Conservation (phyloP, 208 protist species). For the Novymonas esmeraldas region DNA sequence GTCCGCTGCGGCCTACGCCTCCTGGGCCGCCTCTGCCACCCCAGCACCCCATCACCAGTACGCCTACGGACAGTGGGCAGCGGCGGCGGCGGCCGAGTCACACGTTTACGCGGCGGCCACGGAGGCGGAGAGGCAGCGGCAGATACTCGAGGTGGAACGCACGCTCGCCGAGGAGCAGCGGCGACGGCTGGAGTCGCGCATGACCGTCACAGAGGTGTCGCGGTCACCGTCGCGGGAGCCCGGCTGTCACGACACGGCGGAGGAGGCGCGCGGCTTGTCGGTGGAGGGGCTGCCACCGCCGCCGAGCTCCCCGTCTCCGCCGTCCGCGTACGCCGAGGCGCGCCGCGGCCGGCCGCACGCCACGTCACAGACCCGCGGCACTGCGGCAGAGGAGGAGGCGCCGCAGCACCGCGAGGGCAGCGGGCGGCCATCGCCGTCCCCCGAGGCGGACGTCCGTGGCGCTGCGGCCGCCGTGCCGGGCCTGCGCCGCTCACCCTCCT, state of each 20-base stretch:
- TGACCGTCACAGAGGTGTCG: constrained; percentile 1
- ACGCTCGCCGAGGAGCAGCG: constrained; percentile 31
- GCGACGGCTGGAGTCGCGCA: constrained; percentile 21
- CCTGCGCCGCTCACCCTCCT: too few species aligned
- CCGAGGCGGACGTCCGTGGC: too few species aligned
- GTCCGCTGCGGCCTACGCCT: constrained; percentile 3
- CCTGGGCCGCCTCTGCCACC: background rate
- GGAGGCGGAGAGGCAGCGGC: constrained; percentile 27
- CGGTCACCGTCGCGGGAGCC: background rate
- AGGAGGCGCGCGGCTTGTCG: constrained; percentile 7
- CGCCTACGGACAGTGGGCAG: constrained; percentile 2
- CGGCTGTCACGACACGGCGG: background rate
- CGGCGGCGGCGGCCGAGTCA: constrained; percentile 1
- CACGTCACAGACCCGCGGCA: too few species aligned
- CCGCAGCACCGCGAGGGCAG: too few species aligned
- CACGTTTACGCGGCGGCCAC: background rate
- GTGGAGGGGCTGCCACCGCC: constrained; percentile 14
- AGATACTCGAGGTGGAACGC: constrained; percentile 28
- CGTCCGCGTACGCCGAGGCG: constrained; percentile 11
- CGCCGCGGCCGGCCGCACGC: too few species aligned
- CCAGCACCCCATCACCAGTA: background rate
- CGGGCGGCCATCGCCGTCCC: too few species aligned
- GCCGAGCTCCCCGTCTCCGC: constrained; percentile 30
- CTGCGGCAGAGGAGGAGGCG: too few species aligned
- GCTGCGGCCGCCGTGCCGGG: too few species aligned